A percentile compares a stretch with the other conserved stretches of the same genome.
phyloP scores from a whole-genome alignment of 1,284 basidiomycete species.

The Crepidotus sp. region DNA sequence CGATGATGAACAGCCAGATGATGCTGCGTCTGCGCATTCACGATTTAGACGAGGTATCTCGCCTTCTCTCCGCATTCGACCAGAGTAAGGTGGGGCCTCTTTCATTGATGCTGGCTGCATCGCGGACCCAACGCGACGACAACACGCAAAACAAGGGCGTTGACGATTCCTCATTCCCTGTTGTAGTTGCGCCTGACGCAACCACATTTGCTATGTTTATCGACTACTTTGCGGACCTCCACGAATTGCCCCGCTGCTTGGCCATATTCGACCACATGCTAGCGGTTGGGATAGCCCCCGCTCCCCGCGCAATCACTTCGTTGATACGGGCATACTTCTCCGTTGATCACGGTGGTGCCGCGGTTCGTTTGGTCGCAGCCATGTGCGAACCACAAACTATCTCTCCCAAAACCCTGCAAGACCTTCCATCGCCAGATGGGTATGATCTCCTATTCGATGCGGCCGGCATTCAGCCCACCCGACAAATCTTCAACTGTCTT shows the following conservation, averaged over 20 bases:
- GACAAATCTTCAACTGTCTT: slow-evolving; percentile 51
- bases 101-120: slow-evolving; percentile 20
- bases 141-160: slow-evolving; percentile 1
- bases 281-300: slow-evolving; percentile 33
- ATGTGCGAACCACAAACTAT: slow-evolving; percentile 29
- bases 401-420: slow-evolving; percentile 9
- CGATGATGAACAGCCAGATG: slow-evolving; percentile 55
- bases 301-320: slow-evolving; percentile 39
- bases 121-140: slow-evolving; percentile 27
- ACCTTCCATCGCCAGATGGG: slow-evolving; percentile 14
- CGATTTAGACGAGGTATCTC: slow-evolving; percentile 39
- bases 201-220: slow-evolving; percentile 60
- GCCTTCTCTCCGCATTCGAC: slow-evolving; percentile 43
- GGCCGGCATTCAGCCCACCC: slow-evolving; percentile 32
- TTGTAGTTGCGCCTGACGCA: slow-evolving; percentile 36
- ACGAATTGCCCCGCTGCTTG: slow-evolving; percentile 38
- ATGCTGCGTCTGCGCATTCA: slow-evolving; percentile 48
- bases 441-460: slow-evolving; percentile 22
- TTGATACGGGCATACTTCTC: slow-evolving; percentile 48
- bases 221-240: slow-evolving; percentile 41
- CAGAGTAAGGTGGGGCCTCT: slow-evolving; percentile 18
- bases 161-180: slow-evolving; percentile 3
- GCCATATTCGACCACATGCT: slow-evolving; percentile 42
- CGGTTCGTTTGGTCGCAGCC: slow-evolving; percentile 40
- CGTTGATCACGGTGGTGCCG: slow-evolving; percentile 36